These are phyloP conservation scores for Sonneratia caseolaris DNA, from an alignment of 345 rosid species.

Conservation along the genomic window DNA sequence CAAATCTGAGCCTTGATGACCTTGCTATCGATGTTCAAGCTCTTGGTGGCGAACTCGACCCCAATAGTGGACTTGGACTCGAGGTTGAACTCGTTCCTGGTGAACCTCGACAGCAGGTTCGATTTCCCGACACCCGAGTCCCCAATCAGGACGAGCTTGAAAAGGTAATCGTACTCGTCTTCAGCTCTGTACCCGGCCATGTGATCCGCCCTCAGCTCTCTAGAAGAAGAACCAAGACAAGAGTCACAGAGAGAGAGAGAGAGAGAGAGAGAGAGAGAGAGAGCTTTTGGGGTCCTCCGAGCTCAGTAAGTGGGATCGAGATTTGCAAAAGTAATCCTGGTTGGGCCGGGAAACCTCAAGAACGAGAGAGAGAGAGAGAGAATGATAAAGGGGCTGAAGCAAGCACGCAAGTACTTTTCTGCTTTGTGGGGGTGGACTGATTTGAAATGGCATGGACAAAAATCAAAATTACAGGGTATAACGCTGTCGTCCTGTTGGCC, in stretches of 20 bases:
- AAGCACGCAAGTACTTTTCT: neutral
- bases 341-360: neutral
- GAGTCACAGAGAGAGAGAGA: neutral
- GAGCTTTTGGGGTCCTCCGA: neutral
- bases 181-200: conserved; percentile 45
- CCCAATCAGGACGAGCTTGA: conserved; percentile 52
- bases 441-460: conserved; percentile 3
- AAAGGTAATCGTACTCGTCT: conserved; percentile 47
- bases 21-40: conserved; percentile 33
- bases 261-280: no score
- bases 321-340: neutral
- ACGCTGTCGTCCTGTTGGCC: neutral
- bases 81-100: conserved; percentile 41
- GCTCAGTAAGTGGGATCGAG: neutral
- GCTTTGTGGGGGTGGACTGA: neutral
- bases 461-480: neutral
- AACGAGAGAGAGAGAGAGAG: neutral
- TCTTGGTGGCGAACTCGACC: conserved; percentile 48
- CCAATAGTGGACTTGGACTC: conserved; percentile 56
- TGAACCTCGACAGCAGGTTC: conserved; percentile 40
- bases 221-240: neutral
- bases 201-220: neutral
- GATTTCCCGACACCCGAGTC: conserved; percentile 54
- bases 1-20: conserved; percentile 50
- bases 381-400: neutral